Percentiles rank a stretch among this genome's conserved stretches.
These are phyloP conservation scores for Picochlorum sp. DNA, from an alignment of 139 green algal genomes.

Conservation along the genomic window DNA sequence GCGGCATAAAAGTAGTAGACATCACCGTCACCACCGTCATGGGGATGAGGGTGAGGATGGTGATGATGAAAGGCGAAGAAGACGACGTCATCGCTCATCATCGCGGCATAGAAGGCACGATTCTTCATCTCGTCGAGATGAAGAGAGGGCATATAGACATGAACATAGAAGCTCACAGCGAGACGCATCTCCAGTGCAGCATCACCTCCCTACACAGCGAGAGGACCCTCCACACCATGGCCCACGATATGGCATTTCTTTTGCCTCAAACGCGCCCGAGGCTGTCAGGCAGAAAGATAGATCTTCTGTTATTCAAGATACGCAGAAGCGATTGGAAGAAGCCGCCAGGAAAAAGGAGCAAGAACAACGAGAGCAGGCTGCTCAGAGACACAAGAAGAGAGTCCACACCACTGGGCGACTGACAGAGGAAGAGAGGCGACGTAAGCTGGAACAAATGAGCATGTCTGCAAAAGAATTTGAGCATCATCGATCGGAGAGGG, in stretches of 20 bases:
- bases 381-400: conserved; percentile 25
- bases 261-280: conserved; percentile 16
- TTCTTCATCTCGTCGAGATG: background rate
- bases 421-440: conserved; percentile 62
- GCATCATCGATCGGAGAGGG: conserved; percentile 34
- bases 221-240: conserved; percentile 16
- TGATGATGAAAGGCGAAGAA: background rate
- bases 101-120: background rate
- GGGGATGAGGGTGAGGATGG: background rate
- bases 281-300: conserved; percentile 14
- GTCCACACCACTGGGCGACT: conserved; percentile 43
- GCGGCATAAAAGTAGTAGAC: conserved; percentile 49
- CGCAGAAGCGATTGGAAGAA: conserved; percentile 51
- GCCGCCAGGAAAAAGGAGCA: conserved; percentile 36
- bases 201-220: too few relatives aligned
- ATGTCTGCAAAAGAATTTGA: conserved; percentile 68
- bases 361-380: conserved; percentile 42
- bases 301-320: conserved; percentile 28
- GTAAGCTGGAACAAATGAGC: conserved; percentile 75
- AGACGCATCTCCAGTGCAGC: background rate
- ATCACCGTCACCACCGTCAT: conserved; percentile 26
- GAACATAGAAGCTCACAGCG: background rate
- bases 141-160: background rate
- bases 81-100: background rate
- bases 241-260: conserved; percentile 29